Conservation (phyloP, 2,329 filamentous ascomycete genomes). For the Elsinoe fawcettii region DNA sequence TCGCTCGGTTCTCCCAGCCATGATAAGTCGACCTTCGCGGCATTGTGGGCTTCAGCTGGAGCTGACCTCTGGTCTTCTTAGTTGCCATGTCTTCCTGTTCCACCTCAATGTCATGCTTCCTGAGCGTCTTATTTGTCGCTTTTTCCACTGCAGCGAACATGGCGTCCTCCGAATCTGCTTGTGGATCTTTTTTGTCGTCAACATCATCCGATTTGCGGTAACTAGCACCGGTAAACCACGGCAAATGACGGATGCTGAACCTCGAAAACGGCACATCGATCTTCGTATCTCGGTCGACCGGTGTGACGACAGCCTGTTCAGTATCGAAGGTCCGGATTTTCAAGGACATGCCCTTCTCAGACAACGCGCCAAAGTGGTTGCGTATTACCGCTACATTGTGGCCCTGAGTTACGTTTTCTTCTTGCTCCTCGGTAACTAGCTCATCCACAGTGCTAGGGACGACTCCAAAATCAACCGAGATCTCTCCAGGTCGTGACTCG, state of each 20-base stretch:
- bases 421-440: slow-evolving; percentile 31
- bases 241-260: slow-evolving; percentile 3
- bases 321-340: slow-evolving; percentile 21
- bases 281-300: slow-evolving; percentile 31
- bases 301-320: slow-evolving; percentile 7
- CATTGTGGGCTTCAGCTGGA: background rate
- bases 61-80: background rate
- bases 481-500: slow-evolving; percentile 17
- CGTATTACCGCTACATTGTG: slow-evolving; percentile 20
- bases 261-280: slow-evolving; percentile 40
- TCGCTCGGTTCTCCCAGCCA: no score
- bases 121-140: background rate
- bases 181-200: background rate
- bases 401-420: slow-evolving; percentile 15
- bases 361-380: slow-evolving; percentile 55
- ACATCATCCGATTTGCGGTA: background rate
- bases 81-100: background rate
- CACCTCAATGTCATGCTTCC: no score
- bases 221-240: no score
- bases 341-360: slow-evolving; percentile 50
- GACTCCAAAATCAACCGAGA: slow-evolving; percentile 30
- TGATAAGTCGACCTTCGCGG: background rate
- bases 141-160: background rate
- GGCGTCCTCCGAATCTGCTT: background rate
- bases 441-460: slow-evolving; percentile 40